Conservation (phyloP, 345 rosid species). For the Arabis hirsuta region DNA sequence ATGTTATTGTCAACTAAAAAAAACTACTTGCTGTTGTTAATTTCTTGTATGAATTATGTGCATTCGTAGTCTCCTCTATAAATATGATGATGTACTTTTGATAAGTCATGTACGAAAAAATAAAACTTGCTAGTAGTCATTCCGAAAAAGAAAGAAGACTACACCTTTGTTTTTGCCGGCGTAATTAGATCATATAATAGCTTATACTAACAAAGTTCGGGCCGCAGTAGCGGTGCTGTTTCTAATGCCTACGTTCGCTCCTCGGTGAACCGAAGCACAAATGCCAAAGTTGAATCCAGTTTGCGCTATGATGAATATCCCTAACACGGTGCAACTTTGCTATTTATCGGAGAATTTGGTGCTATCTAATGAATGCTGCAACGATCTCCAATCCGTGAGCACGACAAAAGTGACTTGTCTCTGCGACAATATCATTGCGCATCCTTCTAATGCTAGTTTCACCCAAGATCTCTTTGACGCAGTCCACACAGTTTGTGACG, state of each 20-base stretch:
- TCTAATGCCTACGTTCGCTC: slow-evolving; percentile 13
- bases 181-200: slow-evolving; percentile 14
- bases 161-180: slow-evolving; percentile 10
- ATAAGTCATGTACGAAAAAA: slow-evolving; percentile 1
- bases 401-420: slow-evolving; percentile 17
- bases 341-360: neutral
- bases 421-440: slow-evolving; percentile 25
- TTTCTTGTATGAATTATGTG: too few relatives aligned
- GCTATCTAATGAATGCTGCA: slow-evolving; percentile 36
- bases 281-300: slow-evolving; percentile 23
- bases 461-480: neutral
- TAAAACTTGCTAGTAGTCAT: neutral
- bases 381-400: slow-evolving; percentile 18
- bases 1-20: too few relatives aligned
- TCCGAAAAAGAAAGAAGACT: neutral
- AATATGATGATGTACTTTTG: slow-evolving; percentile 11
- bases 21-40: too few relatives aligned
- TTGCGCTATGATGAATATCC: neutral
- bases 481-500: slow-evolving; percentile 18
- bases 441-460: neutral
- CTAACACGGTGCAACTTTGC: slow-evolving; percentile 9
- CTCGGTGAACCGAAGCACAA: slow-evolving; percentile 29
- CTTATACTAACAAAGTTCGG: slow-evolving; percentile 24
- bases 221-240: neutral
- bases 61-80: neutral